Evolutionary conservation across 441 rosid species (phyloP).

Genomic region (Isatis lusitanica): DNA sequence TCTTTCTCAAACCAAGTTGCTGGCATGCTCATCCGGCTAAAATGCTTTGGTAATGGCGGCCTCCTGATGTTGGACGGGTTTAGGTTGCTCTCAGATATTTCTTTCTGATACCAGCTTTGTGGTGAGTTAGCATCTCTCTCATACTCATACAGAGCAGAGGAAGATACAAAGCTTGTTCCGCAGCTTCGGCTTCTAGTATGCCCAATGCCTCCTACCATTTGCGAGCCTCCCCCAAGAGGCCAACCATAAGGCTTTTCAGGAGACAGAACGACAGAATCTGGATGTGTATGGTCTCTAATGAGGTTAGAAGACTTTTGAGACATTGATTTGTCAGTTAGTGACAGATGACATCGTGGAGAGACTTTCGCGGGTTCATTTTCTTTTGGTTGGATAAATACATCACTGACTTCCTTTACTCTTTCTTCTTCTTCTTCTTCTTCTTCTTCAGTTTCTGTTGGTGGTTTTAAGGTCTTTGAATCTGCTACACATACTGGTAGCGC

Average conservation of each 20-base stretch:
- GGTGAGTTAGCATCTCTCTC: conserved; percentile 46
- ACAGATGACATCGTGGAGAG: conserved; percentile 36
- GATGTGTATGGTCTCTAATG: conserved; percentile 20
- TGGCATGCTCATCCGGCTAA: conserved; percentile 34
- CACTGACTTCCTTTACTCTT: conserved; percentile 38
- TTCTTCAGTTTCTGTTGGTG: conserved; percentile 43
- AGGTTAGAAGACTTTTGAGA: conserved; percentile 28
- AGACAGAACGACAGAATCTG: conserved; percentile 21
- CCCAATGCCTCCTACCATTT: conserved; percentile 44
- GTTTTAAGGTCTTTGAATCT: conserved; percentile 35
- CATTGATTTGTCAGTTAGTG: conserved; percentile 42
- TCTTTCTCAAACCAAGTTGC: conserved; percentile 29
- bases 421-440: conserved; percentile 36
- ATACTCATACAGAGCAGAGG: conserved; percentile 38
- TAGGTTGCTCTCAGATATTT: conserved; percentile 40
- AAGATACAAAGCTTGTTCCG: conserved; percentile 49
- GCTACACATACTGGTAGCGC: conserved; percentile 32
- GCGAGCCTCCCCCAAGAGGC: conserved; percentile 46
- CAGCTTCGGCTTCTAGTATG: conserved; percentile 71
- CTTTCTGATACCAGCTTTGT: conserved; percentile 43
- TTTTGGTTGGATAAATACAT: conserved; percentile 28
- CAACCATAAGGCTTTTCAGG: conserved; percentile 46
- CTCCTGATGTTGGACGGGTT: conserved; percentile 36
- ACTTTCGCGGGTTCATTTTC: conserved; percentile 35
- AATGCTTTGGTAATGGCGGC: conserved; percentile 40